Evolutionary conservation across 495 filamentous ascomycete genomes (phyloP).

Genomic region (Aspergillus ostianus): DNA sequence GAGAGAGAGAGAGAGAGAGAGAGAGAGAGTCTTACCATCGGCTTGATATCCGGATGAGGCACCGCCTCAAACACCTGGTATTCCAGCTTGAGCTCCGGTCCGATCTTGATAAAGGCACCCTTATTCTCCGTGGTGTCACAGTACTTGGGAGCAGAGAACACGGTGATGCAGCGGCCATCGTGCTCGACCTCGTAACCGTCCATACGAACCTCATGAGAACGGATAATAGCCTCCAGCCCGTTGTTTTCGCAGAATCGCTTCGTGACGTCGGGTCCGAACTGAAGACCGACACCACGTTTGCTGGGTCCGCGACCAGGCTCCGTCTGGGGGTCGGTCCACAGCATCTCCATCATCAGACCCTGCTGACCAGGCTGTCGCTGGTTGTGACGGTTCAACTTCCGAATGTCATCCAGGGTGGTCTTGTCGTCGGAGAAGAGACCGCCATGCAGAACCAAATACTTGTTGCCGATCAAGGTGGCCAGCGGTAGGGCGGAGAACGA

Average conservation of each 20-base stretch:
- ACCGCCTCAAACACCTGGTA: conserved; percentile 95
- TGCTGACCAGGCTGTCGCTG: conserved; percentile 94
- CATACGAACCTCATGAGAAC: conserved; percentile 97
- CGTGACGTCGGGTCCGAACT: conserved; percentile 96
- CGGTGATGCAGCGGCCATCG: conserved; percentile 94
- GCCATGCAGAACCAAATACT: conserved; percentile 91
- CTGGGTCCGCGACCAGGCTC: conserved; percentile 84
- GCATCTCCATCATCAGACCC: conserved; percentile 99
- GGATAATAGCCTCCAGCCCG: conserved; percentile 89
- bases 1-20: too few species aligned
- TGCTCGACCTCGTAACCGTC: conserved; percentile 98
- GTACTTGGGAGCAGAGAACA: conserved; percentile 97
- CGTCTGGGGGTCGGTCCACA: conserved; percentile 95
- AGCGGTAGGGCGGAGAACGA: conserved; percentile 94
- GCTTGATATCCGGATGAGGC: conserved; percentile 89
- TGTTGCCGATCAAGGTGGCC: conserved; percentile 86
- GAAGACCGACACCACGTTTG: conserved; percentile 94
- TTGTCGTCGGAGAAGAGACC: conserved; percentile 98
- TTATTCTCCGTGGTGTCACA: conserved; percentile 98
- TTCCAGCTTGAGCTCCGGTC: conserved; percentile 83
- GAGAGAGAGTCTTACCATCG: conserved; percentile 66
- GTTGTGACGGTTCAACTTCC: conserved; percentile 85
- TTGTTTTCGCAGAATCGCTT: conserved; percentile 97
- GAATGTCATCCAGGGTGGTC: conserved; percentile 84
- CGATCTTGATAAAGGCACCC: conserved; percentile 98